phyloP scores from a whole-genome alignment of 768 basidiomycete species.

The Mycena crocata region DNA sequence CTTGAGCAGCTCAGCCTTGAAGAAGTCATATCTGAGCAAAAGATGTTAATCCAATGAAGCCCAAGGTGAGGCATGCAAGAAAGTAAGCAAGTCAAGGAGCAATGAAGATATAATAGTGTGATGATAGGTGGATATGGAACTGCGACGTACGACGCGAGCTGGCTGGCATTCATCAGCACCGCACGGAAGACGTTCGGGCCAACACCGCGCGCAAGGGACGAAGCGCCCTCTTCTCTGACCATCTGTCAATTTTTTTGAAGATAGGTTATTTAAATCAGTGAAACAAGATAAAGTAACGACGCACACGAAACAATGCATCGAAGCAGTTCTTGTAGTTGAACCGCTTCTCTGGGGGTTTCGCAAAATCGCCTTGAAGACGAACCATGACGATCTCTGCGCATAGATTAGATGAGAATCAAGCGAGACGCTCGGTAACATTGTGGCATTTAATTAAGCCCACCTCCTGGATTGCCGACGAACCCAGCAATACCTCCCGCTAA shows the following conservation, averaged over 20 bases:
- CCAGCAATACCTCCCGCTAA: conserved; percentile 89
- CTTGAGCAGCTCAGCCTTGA: conserved; percentile 86
- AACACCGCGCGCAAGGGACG: conserved; percentile 80
- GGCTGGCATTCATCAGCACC: conserved; percentile 91
- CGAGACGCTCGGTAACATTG: no score
- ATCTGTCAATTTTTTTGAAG: conserved; percentile 73
- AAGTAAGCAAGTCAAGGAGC: not conserved
- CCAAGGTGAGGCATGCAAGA: not conserved
- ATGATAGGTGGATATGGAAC: no score
- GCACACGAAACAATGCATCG: conserved; percentile 86
- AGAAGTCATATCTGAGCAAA: conserved; percentile 82
- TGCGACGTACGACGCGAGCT: conserved; percentile 90
- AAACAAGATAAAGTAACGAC: conserved; percentile 41
- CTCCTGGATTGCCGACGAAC: conserved; percentile 89
- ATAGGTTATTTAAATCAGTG: conserved; percentile 7
- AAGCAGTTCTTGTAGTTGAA: conserved; percentile 93
- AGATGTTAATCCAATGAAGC: not conserved
- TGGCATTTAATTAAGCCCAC: conserved; percentile 46
- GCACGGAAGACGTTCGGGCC: conserved; percentile 90
- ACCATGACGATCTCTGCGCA: conserved; percentile 85
- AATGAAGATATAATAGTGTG: no score
- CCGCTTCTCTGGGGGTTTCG: conserved; percentile 87
- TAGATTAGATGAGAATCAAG: not conserved
- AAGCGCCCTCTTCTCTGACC: conserved; percentile 87
- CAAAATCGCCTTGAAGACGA: conserved; percentile 91